phyloP scores from a whole-genome alignment of 1,284 basidiomycete species.

The Chalciporus piperatoides region DNA sequence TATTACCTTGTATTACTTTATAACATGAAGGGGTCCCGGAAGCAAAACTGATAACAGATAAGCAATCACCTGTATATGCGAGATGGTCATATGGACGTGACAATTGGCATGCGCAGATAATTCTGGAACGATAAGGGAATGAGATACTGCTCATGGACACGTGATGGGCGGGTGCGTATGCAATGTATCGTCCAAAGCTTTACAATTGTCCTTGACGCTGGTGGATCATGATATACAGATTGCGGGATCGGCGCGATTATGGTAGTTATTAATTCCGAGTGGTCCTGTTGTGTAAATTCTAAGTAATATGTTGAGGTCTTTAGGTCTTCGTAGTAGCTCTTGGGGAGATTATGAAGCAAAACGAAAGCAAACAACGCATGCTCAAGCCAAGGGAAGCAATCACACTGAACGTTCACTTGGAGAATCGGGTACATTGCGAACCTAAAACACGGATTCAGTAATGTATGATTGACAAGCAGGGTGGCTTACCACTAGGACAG shows the following conservation, averaged over 20 bases:
- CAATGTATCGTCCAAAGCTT: constrained; percentile 18
- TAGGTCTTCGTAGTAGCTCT: not conserved
- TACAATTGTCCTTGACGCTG: constrained; percentile 10
- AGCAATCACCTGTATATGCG: not conserved
- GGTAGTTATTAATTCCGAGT: constrained; percentile 6
- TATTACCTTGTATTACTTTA: constrained; percentile 7
- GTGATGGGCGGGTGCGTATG: constrained; percentile 4
- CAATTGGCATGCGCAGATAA: constrained; percentile 5
- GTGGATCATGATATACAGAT: constrained; percentile 14
- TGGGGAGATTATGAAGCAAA: not conserved
- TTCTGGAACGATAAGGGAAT: constrained; percentile 13
- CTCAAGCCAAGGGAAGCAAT: constrained; percentile 7
- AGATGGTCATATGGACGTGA: not conserved
- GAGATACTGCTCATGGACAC: constrained; percentile 3
- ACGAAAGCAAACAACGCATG: constrained; percentile 11
- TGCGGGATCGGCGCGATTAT: constrained; percentile 11
- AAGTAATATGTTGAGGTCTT: constrained; percentile 17
- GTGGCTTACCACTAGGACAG: constrained; percentile 51
- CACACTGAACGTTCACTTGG: constrained; percentile 39
- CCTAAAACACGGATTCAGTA: constrained; percentile 32
- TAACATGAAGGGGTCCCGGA: not conserved
- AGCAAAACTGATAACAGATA: not conserved
- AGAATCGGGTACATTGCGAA: constrained; percentile 46
- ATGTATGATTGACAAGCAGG: not conserved
- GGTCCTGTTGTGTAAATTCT: constrained; percentile 15